phyloP scores from a whole-genome alignment of 2,329 filamentous ascomycete genomes.

The Bisporella sp. region DNA sequence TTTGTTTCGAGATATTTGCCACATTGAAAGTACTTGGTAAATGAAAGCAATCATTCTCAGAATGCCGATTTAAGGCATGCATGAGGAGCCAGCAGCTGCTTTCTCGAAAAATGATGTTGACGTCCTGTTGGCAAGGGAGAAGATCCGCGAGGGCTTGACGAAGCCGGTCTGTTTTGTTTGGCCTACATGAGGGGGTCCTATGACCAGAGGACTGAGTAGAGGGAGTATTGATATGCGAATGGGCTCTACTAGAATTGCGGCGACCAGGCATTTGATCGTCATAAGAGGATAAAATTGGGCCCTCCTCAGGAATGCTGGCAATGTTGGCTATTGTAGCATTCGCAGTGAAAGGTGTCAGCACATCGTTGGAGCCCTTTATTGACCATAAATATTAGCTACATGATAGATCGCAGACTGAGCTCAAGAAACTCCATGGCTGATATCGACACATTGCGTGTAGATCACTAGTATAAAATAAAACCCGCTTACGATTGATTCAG shows the following conservation, averaged over 20 bases:
- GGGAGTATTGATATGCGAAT: constrained; percentile 17
- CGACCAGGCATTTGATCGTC: constrained; percentile 22
- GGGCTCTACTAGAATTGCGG: constrained; percentile 4
- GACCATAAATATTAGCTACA: no score
- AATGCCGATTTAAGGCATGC: constrained; percentile 14
- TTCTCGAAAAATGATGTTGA: constrained; percentile 17
- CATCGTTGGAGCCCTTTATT: constrained; percentile 14
- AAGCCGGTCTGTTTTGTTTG: constrained; percentile 20
- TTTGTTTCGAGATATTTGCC: constrained; percentile 14
- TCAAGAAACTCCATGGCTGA: no score
- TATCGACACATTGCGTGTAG: no score
- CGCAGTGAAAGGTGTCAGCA: constrained; percentile 16
- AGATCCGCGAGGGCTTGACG: constrained; percentile 21
- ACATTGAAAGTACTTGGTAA: constrained; percentile 15
- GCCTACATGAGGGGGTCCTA: constrained; percentile 11
- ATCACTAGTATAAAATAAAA: no score
- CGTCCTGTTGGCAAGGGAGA: constrained; percentile 22
- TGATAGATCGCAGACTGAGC: no score
- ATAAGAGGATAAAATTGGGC: constrained; percentile 23
- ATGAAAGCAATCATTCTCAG: background rate
- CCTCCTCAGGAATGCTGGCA: constrained; percentile 9
- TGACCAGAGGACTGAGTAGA: constrained; percentile 7
- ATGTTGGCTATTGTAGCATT: constrained; percentile 3
- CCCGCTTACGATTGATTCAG: constrained; percentile 14
- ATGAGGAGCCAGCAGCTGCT: constrained; percentile 21